phyloP scores from a whole-genome alignment of 1,139 yeast genomes.

The Scheffersomyces quercinus region DNA sequence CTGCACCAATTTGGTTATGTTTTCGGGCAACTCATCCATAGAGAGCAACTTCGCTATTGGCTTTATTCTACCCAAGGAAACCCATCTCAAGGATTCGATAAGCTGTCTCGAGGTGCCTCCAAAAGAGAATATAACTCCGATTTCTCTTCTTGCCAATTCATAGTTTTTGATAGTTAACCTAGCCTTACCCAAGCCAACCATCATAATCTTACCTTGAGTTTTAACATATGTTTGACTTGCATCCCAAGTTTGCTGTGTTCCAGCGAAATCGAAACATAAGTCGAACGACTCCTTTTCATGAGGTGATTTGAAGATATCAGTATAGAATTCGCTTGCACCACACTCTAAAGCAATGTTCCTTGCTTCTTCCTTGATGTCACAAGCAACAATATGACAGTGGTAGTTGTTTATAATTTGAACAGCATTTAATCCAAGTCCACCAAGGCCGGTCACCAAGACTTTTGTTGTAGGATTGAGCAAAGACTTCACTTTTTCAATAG shows the following conservation, averaged over 20 bases:
- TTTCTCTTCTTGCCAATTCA: slow-evolving; percentile 43
- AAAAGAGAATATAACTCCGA: slow-evolving; percentile 41
- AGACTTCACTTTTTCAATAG: slow-evolving; percentile 40
- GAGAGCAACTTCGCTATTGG: slow-evolving; percentile 36
- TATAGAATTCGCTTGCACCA: slow-evolving; percentile 48
- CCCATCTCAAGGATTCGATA: slow-evolving; percentile 46
- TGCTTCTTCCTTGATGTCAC: slow-evolving; percentile 37
- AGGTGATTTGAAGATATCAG: slow-evolving; percentile 27
- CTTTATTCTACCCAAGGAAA: slow-evolving; percentile 38
- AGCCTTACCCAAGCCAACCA: slow-evolving; percentile 45
- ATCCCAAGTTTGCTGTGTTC: slow-evolving; percentile 39
- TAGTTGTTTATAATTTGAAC: slow-evolving; percentile 44
- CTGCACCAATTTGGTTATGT: slow-evolving; percentile 32
- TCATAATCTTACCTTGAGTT: slow-evolving; percentile 39
- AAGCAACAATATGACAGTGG: slow-evolving; percentile 43
- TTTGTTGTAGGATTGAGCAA: slow-evolving; percentile 35
- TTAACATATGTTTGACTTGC: slow-evolving; percentile 35
- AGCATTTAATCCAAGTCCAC: slow-evolving; percentile 54
- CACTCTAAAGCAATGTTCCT: slow-evolving; percentile 27
- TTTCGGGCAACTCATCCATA: slow-evolving; percentile 38
- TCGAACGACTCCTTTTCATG: slow-evolving; percentile 38
- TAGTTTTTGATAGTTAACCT: slow-evolving; percentile 33
- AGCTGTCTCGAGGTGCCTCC: slow-evolving; percentile 52
- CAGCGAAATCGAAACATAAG: slow-evolving; percentile 47
- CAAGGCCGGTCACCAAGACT: slow-evolving; percentile 48